These are phyloP conservation scores for Erucastrum elatum DNA, from an alignment of 345 rosid species.

Conservation along the genomic window DNA sequence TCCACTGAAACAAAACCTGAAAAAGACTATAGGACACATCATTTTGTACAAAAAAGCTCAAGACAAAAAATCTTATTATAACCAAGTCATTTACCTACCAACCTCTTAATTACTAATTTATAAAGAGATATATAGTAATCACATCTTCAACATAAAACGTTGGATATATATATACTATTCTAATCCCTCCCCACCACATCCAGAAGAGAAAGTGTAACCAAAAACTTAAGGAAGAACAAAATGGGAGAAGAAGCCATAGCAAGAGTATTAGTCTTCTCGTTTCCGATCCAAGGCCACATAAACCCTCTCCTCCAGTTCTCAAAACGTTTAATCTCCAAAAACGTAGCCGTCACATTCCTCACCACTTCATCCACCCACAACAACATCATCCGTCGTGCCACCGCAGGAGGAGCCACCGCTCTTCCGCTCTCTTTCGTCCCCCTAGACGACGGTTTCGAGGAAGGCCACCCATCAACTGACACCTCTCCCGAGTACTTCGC, in stretches of 20 bases:
- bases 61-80: too few relatives aligned
- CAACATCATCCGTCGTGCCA: conserved; percentile 32
- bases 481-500: conserved; percentile 14
- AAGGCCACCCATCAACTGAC: conserved; percentile 21
- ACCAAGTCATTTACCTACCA: too few relatives aligned
- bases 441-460: conserved; percentile 39
- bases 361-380: conserved; percentile 43
- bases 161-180: background rate
- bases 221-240: background rate
- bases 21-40: too few relatives aligned
- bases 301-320: conserved; percentile 62
- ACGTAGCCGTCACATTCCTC: conserved; percentile 48
- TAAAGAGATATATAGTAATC: background rate
- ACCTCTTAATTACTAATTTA: too few relatives aligned
- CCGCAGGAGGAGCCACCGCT: conserved; percentile 33
- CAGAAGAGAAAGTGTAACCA: background rate
- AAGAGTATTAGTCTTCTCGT: conserved; percentile 40
- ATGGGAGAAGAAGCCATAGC: conserved; percentile 38
- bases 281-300: conserved; percentile 54
- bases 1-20: too few relatives aligned
- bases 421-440: conserved; percentile 35
- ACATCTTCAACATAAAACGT: background rate
- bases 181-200: background rate
- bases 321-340: conserved; percentile 53
- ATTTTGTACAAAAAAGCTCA: too few relatives aligned